Evolutionary conservation across 2,329 filamentous ascomycete genomes (phyloP), one percentile per base, ranked within the genome.

Genomic region (Penicillium crustosum): DNA sequence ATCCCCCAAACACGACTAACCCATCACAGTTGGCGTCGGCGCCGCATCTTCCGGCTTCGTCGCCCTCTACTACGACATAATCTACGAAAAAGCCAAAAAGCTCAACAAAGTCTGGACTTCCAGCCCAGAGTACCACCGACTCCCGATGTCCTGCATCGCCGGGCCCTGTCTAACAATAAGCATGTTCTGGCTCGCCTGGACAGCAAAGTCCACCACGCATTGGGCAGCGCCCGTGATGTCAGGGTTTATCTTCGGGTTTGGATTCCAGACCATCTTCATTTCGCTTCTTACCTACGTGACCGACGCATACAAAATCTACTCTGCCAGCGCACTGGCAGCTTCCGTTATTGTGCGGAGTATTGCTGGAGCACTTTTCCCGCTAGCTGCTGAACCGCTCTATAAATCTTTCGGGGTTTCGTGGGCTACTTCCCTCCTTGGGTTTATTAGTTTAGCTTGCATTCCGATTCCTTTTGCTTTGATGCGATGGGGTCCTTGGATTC

Each of bases 141-240:
- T 93, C 0, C 89, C 90, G 0, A 78, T 93, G 2, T 89, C 88
- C 5, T 89, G 85, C 68, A 66, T 90, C 19, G 89, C 88, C 1
- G 88, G 89, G 0, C 88, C 89, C 0, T 76, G 89, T 42, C 82
- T 86, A 1, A 79, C 84, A 33, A 78, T 68, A 44, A 67, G 65
- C 23, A 61, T 72, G 13, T 89, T 62, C 70, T 85, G 58, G 87
- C 79, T 89, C 17, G 86, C 84, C 21, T 89, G 82, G 82, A 81
- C 82, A 1, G 78, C 85, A 2, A 75, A 74, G 6, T 56, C 72
- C 0, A 72, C 70, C 7, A 72, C 85, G 7, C 75, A 80, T 49
- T 86, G 83, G 68, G 78, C 80, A 10, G 80, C 78, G 2, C 86
- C 86, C 3, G 82, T 86, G 67, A 68, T 87, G 10, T 83, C 84